phyloP scores from a whole-genome alignment of 805 yeast species.

The Myxozyma melibiosi region DNA sequence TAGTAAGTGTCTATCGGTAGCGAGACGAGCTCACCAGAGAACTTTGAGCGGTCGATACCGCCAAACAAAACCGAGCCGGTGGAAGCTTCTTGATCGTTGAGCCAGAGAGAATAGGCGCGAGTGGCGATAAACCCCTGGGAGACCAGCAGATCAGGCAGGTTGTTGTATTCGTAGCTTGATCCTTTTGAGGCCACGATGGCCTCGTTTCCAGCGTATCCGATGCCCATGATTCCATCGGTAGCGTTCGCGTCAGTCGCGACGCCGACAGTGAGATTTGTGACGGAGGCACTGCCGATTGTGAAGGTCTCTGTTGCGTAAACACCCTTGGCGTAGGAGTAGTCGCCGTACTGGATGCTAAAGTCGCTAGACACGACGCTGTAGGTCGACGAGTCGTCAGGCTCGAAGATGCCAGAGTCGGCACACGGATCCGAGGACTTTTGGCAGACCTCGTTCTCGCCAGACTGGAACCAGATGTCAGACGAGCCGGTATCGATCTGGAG shows the following conservation, averaged over 20 bases:
- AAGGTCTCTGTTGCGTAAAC: constrained; percentile 67
- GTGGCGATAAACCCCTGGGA: constrained; percentile 57
- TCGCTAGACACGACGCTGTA: constrained; percentile 29
- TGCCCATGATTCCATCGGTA: constrained; percentile 54
- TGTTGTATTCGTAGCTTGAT: constrained; percentile 50
- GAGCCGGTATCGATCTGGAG: constrained; percentile 77
- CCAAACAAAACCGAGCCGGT: constrained; percentile 48
- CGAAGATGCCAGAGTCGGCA: constrained; percentile 39
- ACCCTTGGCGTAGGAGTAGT: constrained; percentile 54
- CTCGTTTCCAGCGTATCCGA: constrained; percentile 45
- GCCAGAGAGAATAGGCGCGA: constrained; percentile 62
- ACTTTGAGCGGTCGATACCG: constrained; percentile 54
- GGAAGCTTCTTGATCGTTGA: constrained; percentile 46
- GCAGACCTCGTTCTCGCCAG: constrained; percentile 36
- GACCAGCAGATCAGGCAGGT: constrained; percentile 66
- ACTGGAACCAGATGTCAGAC: constrained; percentile 65
- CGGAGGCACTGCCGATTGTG: constrained; percentile 51
- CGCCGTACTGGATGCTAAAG: constrained; percentile 50
- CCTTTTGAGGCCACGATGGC: constrained; percentile 35
- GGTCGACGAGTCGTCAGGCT: constrained; percentile 39
- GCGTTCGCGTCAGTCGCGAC: constrained; percentile 69
- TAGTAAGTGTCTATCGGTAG: constrained; percentile 14
- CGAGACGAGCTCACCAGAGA: constrained; percentile 45
- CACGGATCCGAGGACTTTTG: constrained; percentile 34
- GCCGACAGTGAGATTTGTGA: constrained; percentile 65